These are phyloP conservation scores for Alternaria arbusti DNA, from an alignment of 2,329 filamentous ascomycete species.

Conservation along the genomic window DNA sequence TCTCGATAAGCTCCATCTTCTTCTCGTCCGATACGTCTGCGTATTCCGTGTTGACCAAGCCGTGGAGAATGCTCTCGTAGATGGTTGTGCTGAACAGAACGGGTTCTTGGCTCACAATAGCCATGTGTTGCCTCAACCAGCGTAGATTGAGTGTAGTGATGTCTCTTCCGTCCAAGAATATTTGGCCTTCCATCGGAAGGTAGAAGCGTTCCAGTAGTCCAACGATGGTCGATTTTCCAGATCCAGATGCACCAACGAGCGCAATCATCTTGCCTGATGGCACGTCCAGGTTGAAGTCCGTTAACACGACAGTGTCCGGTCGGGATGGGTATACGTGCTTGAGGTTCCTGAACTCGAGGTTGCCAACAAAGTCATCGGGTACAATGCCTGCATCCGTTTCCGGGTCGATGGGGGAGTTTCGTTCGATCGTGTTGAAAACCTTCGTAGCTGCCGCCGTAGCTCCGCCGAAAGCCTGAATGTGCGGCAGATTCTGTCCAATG, in stretches of 20 bases:
- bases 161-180: conserved; percentile 83
- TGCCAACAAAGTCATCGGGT: conserved; percentile 75
- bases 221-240: conserved; percentile 93
- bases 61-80: conserved; percentile 86
- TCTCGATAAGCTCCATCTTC: conserved; percentile 72
- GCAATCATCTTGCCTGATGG: conserved; percentile 92
- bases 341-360: conserved; percentile 79
- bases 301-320: conserved; percentile 87
- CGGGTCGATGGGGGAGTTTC: conserved; percentile 82
- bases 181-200: conserved; percentile 78
- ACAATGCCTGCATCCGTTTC: conserved; percentile 73
- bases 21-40: conserved; percentile 71
- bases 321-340: conserved; percentile 95
- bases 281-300: conserved; percentile 78
- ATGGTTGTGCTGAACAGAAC: conserved; percentile 90
- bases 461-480: conserved; percentile 84
- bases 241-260: conserved; percentile 90
- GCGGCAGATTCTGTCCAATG: conserved; percentile 73
- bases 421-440: conserved; percentile 93
- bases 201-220: conserved; percentile 95
- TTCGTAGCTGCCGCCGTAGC: conserved; percentile 85
- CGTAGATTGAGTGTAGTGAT: conserved; percentile 81
- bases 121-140: conserved; percentile 91
- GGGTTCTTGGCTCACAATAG: conserved; percentile 91
- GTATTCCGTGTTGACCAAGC: conserved; percentile 81